These are phyloP conservation scores for Fusarium scirpi DNA, from an alignment of 2,329 filamentous ascomycete species.

Conservation along the genomic window DNA sequence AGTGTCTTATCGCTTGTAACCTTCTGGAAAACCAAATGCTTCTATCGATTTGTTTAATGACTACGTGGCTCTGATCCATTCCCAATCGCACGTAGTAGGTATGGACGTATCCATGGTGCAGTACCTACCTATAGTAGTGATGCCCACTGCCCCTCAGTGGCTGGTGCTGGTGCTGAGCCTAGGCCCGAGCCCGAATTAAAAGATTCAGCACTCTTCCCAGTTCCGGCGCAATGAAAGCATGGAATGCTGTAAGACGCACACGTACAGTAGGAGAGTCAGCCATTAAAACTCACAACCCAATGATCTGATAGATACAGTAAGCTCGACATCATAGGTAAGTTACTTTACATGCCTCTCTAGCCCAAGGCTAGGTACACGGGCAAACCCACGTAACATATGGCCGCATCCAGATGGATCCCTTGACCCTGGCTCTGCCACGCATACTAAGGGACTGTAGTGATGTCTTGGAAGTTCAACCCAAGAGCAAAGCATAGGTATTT, in stretches of 20 bases:
- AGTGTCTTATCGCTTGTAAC: neutral
- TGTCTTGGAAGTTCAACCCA: neutral
- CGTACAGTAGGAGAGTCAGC: neutral
- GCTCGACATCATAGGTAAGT: neutral
- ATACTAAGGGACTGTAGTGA: neutral
- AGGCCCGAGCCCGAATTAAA: neutral
- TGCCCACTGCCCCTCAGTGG: neutral
- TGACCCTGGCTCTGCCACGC: neutral
- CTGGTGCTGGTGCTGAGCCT: neutral
- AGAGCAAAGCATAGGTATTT: neutral
- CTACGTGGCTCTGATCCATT: conserved; percentile 3
- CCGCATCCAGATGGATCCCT: neutral
- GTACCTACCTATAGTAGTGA: neutral
- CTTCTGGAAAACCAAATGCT: conserved; percentile 5
- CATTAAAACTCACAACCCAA: neutral
- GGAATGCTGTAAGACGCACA: neutral
- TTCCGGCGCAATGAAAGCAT: neutral
- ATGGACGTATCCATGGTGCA: neutral
- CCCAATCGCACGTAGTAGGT: neutral
- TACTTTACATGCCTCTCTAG: neutral
- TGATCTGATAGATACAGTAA: neutral
- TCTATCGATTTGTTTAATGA: neutral
- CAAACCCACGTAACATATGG: neutral
- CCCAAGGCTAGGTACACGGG: neutral
- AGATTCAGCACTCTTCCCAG: neutral